A percentile compares a stretch with the other conserved stretches of the same genome.
Evolutionary conservation across 441 rosid genomes (phyloP).

Genomic region (Geranium incanum): DNA sequence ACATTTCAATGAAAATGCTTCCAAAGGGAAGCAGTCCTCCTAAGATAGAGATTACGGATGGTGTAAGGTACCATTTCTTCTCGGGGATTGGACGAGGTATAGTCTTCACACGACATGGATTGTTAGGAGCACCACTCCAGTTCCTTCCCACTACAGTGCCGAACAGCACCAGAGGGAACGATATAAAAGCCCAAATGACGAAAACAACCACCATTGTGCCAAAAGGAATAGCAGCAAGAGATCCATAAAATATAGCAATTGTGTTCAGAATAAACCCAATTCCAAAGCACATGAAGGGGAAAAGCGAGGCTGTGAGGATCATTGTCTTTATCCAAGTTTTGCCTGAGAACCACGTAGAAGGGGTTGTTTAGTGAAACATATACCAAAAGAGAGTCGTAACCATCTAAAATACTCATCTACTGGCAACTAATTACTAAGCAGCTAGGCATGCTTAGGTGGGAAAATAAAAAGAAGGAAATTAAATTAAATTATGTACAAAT

Average conservation of each 20-base stretch:
- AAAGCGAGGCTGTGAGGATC: conserved; percentile 78
- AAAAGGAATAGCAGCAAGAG: conserved; percentile 92
- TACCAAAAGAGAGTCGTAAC: background rate
- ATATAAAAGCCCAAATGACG: conserved; percentile 88
- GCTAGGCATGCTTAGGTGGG: background rate
- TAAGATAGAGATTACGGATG: conserved; percentile 85
- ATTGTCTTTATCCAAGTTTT: conserved; percentile 64
- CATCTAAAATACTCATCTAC: too few relatives aligned
- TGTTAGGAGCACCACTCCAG: conserved; percentile 96
- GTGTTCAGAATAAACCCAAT: conserved; percentile 85
- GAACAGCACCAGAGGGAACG: conserved; percentile 89
- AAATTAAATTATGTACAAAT: too few relatives aligned
- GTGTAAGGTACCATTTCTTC: conserved; percentile 35
- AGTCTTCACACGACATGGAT: conserved; percentile 95
- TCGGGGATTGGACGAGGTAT: conserved; percentile 88
- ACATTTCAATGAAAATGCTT: conserved; percentile 97
- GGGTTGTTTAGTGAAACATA: background rate
- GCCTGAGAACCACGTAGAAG: conserved; percentile 33
- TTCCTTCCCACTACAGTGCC: conserved; percentile 95
- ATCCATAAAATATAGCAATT: conserved; percentile 86
- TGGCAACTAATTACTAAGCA: background rate
- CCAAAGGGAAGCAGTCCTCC: conserved; percentile 94
- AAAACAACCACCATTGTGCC: conserved; percentile 95
- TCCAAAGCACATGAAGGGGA: conserved; percentile 88
- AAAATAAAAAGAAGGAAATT: background rate